These are phyloP conservation scores for Euphorbia lathyris DNA, from an alignment of 345 rosid species.

Conservation along the genomic window DNA sequence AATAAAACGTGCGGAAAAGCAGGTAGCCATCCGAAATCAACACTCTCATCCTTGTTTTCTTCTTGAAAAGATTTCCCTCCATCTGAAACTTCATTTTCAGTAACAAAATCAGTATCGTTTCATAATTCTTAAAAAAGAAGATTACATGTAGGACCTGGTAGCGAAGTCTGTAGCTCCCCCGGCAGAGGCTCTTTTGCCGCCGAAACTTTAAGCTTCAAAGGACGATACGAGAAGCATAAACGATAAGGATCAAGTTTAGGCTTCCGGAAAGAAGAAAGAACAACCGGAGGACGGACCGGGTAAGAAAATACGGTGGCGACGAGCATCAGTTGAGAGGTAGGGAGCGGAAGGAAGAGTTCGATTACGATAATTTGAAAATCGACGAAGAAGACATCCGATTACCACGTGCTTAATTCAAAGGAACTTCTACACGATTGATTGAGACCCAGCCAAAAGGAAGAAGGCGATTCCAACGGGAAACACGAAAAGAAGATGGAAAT, in stretches of 20 bases:
- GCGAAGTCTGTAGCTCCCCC: conserved; percentile 15
- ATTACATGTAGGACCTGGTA: conserved; percentile 28
- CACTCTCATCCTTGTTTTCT: conserved; percentile 21
- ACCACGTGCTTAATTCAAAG: too few species aligned
- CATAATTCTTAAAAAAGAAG: neutral
- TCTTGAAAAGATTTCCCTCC: conserved; percentile 21
- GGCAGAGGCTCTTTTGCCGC: conserved; percentile 30
- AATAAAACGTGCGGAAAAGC: conserved; percentile 61
- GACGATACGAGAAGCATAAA: conserved; percentile 22
- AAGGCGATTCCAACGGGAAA: too few species aligned
- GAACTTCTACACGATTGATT: too few species aligned
- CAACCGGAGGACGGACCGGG: conserved; percentile 28
- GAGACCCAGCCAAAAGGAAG: too few species aligned
- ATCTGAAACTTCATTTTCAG: conserved; percentile 20
- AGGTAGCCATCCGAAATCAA: conserved; percentile 64
- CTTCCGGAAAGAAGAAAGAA: neutral
- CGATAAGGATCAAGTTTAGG: conserved; percentile 12
- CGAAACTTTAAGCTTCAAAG: conserved; percentile 17
- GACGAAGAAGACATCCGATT: too few species aligned
- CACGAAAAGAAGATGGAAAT: too few species aligned
- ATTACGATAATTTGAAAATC: too few species aligned
- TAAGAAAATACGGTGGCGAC: conserved; percentile 26
- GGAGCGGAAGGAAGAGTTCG: too few species aligned
- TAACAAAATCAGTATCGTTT: neutral
- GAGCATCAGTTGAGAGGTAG: conserved; percentile 21